A percentile compares a stretch with the other conserved stretches of the same genome.
Conservation (phyloP, 305 asterid genomes). For the Fraxinus albicans region DNA sequence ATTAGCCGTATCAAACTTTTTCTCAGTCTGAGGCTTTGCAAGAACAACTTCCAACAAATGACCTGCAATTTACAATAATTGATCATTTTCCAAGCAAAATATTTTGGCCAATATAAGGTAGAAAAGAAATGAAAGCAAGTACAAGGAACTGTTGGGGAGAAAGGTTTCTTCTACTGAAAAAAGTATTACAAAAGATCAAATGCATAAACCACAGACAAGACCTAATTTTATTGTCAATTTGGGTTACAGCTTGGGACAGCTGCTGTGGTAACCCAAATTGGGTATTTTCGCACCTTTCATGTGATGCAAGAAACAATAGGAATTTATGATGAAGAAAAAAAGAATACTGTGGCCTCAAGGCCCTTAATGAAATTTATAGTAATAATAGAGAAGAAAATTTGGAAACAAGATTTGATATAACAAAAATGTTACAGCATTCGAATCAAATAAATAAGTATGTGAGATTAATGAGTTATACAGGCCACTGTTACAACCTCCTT, state of each 20-base stretch:
- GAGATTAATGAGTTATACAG: not conserved
- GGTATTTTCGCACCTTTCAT: not conserved
- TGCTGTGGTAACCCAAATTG: not conserved
- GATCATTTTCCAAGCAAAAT: slow-evolving; percentile 17
- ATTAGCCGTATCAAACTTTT: slow-evolving; percentile 61
- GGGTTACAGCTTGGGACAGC: not conserved
- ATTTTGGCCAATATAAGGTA: not conserved
- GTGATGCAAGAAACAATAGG: not conserved
- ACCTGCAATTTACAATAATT: slow-evolving; percentile 47
- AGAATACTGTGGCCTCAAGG: not conserved
- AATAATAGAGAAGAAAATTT: not conserved
- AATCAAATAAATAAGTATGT: not conserved
- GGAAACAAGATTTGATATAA: not conserved
- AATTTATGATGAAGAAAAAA: not conserved
- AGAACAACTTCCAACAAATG: slow-evolving; percentile 88
- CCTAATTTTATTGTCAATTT: not conserved
- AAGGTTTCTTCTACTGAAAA: not conserved
- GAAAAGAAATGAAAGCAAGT: not conserved
- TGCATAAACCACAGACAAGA: not conserved
- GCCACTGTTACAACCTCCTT: not conserved
- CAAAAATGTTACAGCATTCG: not conserved
- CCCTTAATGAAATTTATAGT: not conserved
- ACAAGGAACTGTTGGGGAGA: not conserved
- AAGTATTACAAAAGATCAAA: not conserved
- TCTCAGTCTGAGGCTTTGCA: slow-evolving; percentile 96